Evolutionary conservation across 345 rosid species (phyloP), one percentile per base, ranked within the genome.

Genomic region (Populus ilicifolia): DNA sequence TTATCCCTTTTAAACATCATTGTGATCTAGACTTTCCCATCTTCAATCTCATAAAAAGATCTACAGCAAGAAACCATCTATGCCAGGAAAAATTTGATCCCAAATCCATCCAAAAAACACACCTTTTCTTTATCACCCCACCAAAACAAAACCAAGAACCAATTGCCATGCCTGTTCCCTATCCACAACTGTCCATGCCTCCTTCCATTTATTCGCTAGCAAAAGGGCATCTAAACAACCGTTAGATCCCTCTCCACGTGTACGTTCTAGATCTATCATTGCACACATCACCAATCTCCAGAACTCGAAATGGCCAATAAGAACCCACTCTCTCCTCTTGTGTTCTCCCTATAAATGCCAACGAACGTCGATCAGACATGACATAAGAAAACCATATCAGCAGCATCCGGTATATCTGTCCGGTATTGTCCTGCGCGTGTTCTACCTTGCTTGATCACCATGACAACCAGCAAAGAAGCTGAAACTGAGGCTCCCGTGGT

Each of bases 71-170:
- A 69, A 5, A 12, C 74, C 13, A 41, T 69, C 29, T 7, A 72
- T 11, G 33, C 38, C 66, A 44, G 52, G 4, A 39, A 46, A 80
- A 85, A 68, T 63, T 44, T 36, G 52, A 27, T 54, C 75, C 70
- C 68, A 74, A 87, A 76, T 6, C 62, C 38, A 25, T 9, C 70
- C 43, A 76, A 80, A 83, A 89, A 92, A 83, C 97, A 90, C 97
- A 86, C 36, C 10, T 52, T 1, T n/a, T 5, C 17, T 2, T 5
- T 8, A 59, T 39, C 7, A 14, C n/a, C 9, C 71, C 10, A 17
- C 59, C 46, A 0, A 46, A 43, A 38, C 38, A 71, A 64, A 82
- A 74, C 72, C 77, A 63, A 67, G 67, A 25, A 11, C 5, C 13
- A 5, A 13, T 12, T 21, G 50, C 66, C 66, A 13, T n/a, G 63